A percentile compares a stretch with the other conserved stretches of the same genome.
Conservation (phyloP, 2,329 filamentous ascomycete genomes). For the Ramularia collo-cygni region DNA sequence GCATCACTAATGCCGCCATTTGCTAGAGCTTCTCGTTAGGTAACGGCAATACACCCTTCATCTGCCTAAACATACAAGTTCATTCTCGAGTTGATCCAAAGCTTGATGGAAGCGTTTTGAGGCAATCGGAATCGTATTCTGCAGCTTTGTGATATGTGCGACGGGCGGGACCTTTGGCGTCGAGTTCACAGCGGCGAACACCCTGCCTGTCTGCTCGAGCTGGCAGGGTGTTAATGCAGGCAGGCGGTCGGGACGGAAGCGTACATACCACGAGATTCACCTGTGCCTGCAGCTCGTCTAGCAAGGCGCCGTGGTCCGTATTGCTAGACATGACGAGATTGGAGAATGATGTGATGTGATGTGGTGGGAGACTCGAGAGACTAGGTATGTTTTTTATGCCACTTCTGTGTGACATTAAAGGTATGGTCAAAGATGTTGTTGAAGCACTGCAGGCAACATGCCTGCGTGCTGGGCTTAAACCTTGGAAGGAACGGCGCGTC, state of each 20-base stretch:
- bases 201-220: conserved; percentile 40
- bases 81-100: conserved; percentile 46
- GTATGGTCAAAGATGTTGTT: too few species aligned
- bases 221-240: conserved; percentile 11
- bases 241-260: too few species aligned
- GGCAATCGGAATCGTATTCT: conserved; percentile 34
- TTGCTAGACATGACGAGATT: conserved; percentile 10
- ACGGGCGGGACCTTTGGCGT: conserved; percentile 22
- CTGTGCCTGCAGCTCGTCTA: conserved; percentile 42
- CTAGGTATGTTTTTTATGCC: too few species aligned
- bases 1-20: conserved; percentile 28
- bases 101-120: conserved; percentile 42
- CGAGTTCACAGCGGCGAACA: conserved; percentile 37
- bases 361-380: too few species aligned
- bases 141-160: conserved; percentile 30
- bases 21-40: conserved; percentile 25
- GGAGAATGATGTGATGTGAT: too few species aligned
- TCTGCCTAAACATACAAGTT: conserved; percentile 39
- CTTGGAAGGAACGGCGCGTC: too few species aligned
- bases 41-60: too few species aligned
- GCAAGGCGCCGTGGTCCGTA: conserved; percentile 19
- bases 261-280: conserved; percentile 41
- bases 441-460: too few species aligned
- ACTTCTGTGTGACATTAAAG: too few species aligned
- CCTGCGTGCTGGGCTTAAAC: too few species aligned